Evolutionary conservation across 495 filamentous ascomycete species (phyloP).

Genomic region (Haplographium delicatum): DNA sequence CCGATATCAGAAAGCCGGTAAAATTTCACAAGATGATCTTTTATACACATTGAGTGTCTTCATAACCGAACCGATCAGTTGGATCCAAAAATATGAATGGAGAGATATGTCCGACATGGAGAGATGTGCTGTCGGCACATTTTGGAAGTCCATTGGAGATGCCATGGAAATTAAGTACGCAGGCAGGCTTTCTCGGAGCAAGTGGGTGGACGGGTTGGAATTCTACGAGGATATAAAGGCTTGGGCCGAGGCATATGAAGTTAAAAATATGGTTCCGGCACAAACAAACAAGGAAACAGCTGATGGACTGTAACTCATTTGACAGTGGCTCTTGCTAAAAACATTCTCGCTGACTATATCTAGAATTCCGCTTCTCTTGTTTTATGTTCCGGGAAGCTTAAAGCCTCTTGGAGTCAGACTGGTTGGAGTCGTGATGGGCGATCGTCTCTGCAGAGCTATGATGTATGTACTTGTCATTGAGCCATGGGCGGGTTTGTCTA

Average conservation of each 20-base stretch:
- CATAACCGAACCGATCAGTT: conserved; percentile 35
- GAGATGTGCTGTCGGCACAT: conserved; percentile 33
- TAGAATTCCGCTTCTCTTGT: conserved; percentile 49
- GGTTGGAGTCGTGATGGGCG: conserved; percentile 57
- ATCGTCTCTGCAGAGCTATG: conserved; percentile 58
- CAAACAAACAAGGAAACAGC: conserved; percentile 46
- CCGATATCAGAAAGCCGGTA: conserved; percentile 40
- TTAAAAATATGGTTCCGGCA: conserved; percentile 51
- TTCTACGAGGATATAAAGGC: conserved; percentile 57
- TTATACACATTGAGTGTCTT: conserved; percentile 40
- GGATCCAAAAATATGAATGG: conserved; percentile 39
- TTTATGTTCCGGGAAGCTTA: conserved; percentile 45
- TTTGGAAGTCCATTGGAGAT: conserved; percentile 37
- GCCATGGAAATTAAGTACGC: conserved; percentile 38
- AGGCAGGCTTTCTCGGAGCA: conserved; percentile 23
- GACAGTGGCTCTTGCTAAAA: background rate
- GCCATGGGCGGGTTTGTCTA: no score
- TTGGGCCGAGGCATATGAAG: conserved; percentile 58
- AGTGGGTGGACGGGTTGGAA: conserved; percentile 57
- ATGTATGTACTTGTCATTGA: conserved; percentile 34
- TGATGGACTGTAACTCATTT: conserved; percentile 37
- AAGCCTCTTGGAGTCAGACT: conserved; percentile 44
- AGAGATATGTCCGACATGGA: conserved; percentile 33
- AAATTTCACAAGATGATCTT: conserved; percentile 34
- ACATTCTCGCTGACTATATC: background rate